A percentile compares a stretch with the other conserved stretches of the same genome.
These are phyloP conservation scores for Claviceps paspali DNA, from an alignment of 2,329 filamentous ascomycete genomes.

Conservation along the genomic window DNA sequence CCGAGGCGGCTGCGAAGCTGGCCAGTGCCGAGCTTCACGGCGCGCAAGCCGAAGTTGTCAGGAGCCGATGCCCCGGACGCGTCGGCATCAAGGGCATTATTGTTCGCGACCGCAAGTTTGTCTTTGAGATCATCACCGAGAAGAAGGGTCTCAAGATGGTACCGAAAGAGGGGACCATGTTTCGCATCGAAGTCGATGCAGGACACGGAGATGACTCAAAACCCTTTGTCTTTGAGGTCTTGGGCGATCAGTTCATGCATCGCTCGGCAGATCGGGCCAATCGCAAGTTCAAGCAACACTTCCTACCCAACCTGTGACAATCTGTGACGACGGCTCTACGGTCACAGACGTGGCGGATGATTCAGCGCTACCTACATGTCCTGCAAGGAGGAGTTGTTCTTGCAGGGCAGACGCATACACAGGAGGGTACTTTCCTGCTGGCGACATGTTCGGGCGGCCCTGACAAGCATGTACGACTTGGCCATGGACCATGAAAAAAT, in stretches of 20 bases:
- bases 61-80: constrained; percentile 64
- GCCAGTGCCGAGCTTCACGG: constrained; percentile 85
- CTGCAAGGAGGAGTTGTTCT: no score
- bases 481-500: no score
- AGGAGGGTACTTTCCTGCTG: no score
- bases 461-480: no score
- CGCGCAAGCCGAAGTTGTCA: constrained; percentile 64
- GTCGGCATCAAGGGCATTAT: constrained; percentile 81
- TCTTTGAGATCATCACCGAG: constrained; percentile 69
- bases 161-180: constrained; percentile 82
- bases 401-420: no score
- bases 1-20: constrained; percentile 54
- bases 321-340: no score
- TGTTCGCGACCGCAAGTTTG: constrained; percentile 72
- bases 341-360: no score
- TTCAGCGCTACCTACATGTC: no score
- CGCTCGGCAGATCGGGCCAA: constrained; percentile 73
- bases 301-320: constrained; percentile 26
- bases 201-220: constrained; percentile 10
- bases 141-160: constrained; percentile 58
- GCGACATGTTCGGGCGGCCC: no score
- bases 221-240: constrained; percentile 61
- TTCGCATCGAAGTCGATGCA: constrained; percentile 54
- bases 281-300: constrained; percentile 82
- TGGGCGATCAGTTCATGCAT: constrained; percentile 76